Percentiles rank a stretch among this genome's conserved stretches.
phyloP scores from a whole-genome alignment of 805 yeast species.

The Kazachstania africana region DNA sequence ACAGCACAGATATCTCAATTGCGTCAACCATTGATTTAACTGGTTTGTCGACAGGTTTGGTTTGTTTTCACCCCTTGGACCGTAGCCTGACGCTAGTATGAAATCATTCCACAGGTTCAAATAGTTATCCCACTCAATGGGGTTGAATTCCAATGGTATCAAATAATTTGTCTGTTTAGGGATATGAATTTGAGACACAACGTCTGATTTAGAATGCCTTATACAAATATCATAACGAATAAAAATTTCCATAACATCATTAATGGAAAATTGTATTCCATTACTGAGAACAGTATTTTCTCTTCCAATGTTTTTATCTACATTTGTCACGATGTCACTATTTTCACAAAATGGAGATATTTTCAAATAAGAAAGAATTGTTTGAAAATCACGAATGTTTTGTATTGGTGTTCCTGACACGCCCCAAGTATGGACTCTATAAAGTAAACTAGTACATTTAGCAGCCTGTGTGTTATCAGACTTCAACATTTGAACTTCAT shows the following conservation, averaged over 20 bases:
- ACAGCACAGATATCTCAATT: conserved; percentile 70
- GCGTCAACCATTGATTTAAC: conserved; percentile 58
- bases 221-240: conserved; percentile 36
- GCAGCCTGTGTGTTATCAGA: conserved; percentile 62
- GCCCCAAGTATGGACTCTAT: conserved; percentile 90
- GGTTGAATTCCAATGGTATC: conserved; percentile 62
- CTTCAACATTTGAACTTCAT: conserved; percentile 91
- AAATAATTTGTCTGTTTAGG: conserved; percentile 71
- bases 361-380: conserved; percentile 57
- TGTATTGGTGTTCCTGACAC: conserved; percentile 92
- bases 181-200: conserved; percentile 57
- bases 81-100: conserved; percentile 41
- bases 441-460: conserved; percentile 64
- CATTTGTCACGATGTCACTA: conserved; percentile 9
- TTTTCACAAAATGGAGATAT: conserved; percentile 48
- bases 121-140: conserved; percentile 79
- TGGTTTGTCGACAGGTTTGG: conserved; percentile 41
- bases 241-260: conserved; percentile 44
- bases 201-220: conserved; percentile 80
- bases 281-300: conserved; percentile 5
- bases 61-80: conserved; percentile 34
- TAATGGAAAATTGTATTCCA: conserved; percentile 20
- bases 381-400: conserved; percentile 53
- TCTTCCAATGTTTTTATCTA: conserved; percentile 4
- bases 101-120: conserved; percentile 52